phyloP scores from a whole-genome alignment of 2,329 filamentous ascomycete species.

The Ceratocystis alfenasii region DNA sequence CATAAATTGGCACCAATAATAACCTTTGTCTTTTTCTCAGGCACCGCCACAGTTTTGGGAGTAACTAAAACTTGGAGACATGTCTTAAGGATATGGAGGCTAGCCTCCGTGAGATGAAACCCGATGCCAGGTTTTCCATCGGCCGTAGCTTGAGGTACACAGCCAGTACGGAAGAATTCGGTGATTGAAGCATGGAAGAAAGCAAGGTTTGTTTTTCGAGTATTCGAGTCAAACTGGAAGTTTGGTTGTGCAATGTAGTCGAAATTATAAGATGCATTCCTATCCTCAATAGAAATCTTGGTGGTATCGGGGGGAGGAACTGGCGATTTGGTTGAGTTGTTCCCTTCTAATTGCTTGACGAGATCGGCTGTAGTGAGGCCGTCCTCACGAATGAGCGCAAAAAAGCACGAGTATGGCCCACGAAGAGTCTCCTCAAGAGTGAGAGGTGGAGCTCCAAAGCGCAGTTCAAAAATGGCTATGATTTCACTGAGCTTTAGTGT shows the following conservation, averaged over 20 bases:
- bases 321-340: slow-evolving; percentile 20
- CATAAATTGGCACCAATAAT: slow-evolving; percentile 21
- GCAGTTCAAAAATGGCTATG: slow-evolving; percentile 35
- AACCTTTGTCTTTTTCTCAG: background rate
- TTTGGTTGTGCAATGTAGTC: slow-evolving; percentile 29
- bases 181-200: slow-evolving; percentile 28
- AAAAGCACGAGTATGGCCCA: slow-evolving; percentile 37
- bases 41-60: slow-evolving; percentile 15
- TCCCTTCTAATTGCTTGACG: slow-evolving; percentile 31
- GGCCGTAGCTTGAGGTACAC: slow-evolving; percentile 13
- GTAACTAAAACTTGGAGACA: slow-evolving; percentile 34
- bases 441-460: slow-evolving; percentile 33
- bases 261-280: slow-evolving; percentile 27
- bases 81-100: slow-evolving; percentile 31
- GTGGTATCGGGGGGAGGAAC: background rate
- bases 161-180: slow-evolving; percentile 20
- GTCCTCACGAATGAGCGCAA: slow-evolving; percentile 36
- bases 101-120: slow-evolving; percentile 30
- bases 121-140: slow-evolving; percentile 27
- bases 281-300: slow-evolving; percentile 21
- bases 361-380: slow-evolving; percentile 34
- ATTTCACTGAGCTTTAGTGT: slow-evolving; percentile 35
- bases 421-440: slow-evolving; percentile 35
- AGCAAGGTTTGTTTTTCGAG: slow-evolving; percentile 31
- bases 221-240: slow-evolving; percentile 35